A percentile compares a stretch with the other conserved stretches of the same genome.
Conservation (phyloP, 768 basidiomycete species). For the Rickenella mellea region DNA sequence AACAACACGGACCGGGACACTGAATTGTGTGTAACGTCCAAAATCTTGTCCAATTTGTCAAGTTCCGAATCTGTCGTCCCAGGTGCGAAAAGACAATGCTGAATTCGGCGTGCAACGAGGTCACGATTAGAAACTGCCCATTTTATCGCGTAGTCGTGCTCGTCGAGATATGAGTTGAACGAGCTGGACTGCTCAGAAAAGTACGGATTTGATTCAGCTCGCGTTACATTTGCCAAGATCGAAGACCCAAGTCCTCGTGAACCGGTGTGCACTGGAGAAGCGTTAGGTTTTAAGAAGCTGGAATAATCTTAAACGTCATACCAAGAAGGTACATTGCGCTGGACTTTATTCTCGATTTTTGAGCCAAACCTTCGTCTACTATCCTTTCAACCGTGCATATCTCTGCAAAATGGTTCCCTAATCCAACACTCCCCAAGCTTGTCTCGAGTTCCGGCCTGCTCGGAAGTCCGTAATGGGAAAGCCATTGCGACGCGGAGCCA, state of each 20-base stretch:
- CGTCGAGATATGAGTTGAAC: slow-evolving; percentile 19
- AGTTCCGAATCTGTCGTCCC: too few species aligned
- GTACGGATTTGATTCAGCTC: slow-evolving; percentile 24
- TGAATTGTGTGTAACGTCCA: slow-evolving; percentile 31
- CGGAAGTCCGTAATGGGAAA: slow-evolving; percentile 21
- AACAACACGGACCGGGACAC: slow-evolving; percentile 17
- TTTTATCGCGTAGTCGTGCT: slow-evolving; percentile 27
- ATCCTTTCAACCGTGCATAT: slow-evolving; percentile 23
- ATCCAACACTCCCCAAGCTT: slow-evolving; percentile 26
- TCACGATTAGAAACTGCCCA: slow-evolving; percentile 31
- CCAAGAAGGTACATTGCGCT: slow-evolving; percentile 22
- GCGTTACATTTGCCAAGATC: slow-evolving; percentile 21
- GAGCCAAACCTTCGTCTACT: slow-evolving; percentile 17
- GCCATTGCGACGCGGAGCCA: slow-evolving; percentile 24
- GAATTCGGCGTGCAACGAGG: slow-evolving; percentile 27
- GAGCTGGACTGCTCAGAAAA: slow-evolving; percentile 20
- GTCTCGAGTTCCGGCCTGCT: slow-evolving; percentile 20
- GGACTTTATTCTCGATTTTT: slow-evolving; percentile 16
- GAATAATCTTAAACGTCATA: slow-evolving; percentile 5
- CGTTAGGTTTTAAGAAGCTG: neutral
- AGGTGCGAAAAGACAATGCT: slow-evolving; percentile 22
- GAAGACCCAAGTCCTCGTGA: slow-evolving; percentile 27
- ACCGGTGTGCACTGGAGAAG: slow-evolving; percentile 24
- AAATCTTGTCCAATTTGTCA: slow-evolving; percentile 18
- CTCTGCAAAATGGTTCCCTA: slow-evolving; percentile 31